Evolutionary conservation across 225 moss, liverwort and hornwort genomes (phyloP).

Genomic region (Asterella californica): DNA sequence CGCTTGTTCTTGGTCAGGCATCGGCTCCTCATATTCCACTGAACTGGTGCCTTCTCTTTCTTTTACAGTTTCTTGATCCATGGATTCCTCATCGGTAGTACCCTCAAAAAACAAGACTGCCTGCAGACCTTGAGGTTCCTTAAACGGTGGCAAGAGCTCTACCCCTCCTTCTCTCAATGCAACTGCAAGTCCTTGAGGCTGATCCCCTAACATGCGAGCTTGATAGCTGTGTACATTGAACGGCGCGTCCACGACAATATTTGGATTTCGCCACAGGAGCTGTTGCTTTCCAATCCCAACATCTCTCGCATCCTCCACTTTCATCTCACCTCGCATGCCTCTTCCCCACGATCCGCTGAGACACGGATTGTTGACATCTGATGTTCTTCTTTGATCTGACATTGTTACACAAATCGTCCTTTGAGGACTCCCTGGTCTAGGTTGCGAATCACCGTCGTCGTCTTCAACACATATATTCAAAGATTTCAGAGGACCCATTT

Average conservation of each 20-base stretch:
- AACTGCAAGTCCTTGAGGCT: conserved; percentile 12
- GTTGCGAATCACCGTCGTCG: neutral
- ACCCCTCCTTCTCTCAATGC: neutral
- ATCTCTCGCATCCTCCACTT: neutral
- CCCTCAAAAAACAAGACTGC: neutral
- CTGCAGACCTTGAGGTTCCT: conserved; percentile 7
- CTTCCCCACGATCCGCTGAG: neutral
- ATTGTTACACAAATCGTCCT: neutral
- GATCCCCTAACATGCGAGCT: conserved; percentile 2
- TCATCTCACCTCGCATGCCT: neutral
- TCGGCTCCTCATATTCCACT: neutral
- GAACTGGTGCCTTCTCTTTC: neutral
- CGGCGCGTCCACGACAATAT: neutral
- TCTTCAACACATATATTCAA: neutral
- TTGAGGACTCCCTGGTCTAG: conserved; percentile 2
- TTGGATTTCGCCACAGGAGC: neutral
- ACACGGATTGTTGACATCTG: neutral
- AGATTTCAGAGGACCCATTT: neutral
- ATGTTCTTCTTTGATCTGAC: neutral
- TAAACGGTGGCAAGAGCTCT: neutral
- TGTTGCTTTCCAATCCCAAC: neutral
- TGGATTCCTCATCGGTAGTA: neutral
- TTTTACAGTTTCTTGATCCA: neutral
- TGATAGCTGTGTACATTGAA: conserved; percentile 11
- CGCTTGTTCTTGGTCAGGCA: no score